A percentile compares a stretch with the other conserved stretches of the same genome.
Conservation (phyloP, 1,139 yeast genomes). For the Debaryomycetaceae sp. region DNA sequence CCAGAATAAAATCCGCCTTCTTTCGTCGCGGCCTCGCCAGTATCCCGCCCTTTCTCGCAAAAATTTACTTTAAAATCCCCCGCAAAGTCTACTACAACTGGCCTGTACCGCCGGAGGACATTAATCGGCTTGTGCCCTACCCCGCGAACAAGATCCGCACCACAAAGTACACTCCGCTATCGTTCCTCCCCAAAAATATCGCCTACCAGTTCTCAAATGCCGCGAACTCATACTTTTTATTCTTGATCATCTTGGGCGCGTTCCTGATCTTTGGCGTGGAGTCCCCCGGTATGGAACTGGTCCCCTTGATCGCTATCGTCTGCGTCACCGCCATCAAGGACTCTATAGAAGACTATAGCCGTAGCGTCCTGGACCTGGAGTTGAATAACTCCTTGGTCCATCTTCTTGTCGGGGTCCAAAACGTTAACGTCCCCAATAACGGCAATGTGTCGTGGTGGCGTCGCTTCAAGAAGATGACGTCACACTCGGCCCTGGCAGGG, state of each 20-base stretch:
- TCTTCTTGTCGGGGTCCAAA: conserved; percentile 56
- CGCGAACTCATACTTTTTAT: conserved; percentile 80
- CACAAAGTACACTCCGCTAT: conserved; percentile 84
- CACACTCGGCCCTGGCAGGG: conserved; percentile 11
- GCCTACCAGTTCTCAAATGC: conserved; percentile 73
- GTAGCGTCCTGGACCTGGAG: conserved; percentile 71
- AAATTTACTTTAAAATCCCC: conserved; percentile 25
- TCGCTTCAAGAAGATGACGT: conserved; percentile 40
- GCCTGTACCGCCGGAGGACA: conserved; percentile 21
- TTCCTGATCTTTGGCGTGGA: conserved; percentile 88
- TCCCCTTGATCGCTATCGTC: conserved; percentile 89
- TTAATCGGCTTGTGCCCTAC: conserved; percentile 25
- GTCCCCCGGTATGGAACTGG: conserved; percentile 82
- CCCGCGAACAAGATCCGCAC: conserved; percentile 91
- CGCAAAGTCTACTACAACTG: conserved; percentile 29
- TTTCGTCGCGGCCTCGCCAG: conserved; percentile 21
- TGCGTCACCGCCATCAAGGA: conserved; percentile 82
- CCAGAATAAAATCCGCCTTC: conserved; percentile 16
- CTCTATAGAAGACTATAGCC: conserved; percentile 86
- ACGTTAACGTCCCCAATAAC: conserved; percentile 70
- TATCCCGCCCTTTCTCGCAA: conserved; percentile 26
- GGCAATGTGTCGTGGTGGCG: conserved; percentile 51
- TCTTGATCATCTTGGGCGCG: conserved; percentile 73
- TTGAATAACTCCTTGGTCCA: conserved; percentile 83
- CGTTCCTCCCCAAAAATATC: conserved; percentile 81